Evolutionary conservation across 2,329 filamentous ascomycete genomes (phyloP), one percentile per base, ranked within the genome.

Genomic region (Penicillium nordicum): DNA sequence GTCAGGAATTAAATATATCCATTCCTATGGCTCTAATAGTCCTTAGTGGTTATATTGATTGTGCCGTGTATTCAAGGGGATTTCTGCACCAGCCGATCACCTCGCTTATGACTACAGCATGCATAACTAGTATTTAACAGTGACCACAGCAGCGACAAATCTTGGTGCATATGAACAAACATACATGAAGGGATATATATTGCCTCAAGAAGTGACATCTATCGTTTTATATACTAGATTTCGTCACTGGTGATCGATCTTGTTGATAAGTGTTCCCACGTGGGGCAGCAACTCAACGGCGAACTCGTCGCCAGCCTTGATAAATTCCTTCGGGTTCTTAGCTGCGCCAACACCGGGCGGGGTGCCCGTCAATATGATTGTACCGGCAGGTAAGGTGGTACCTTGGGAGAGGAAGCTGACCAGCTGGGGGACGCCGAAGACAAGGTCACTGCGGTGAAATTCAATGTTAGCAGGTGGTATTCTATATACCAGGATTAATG

Each of bases 341-440:
- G 69, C 71, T 4, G 71, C 70, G 25, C 75, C 75, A 10, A 78
- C 73, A 2, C 76, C 76, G 3, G 74, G 73, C 0, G 76, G 76
- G 2, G 76, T 78, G 5, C 76, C 76, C 0, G 76, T 78, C 27
- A 78, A 57, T 47, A 78, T 77, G 41, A 78, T 68, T 0, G 76
- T 78, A 10, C 76, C 76, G 2, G 73, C 69, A 1, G 70, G 70
- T 6, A 78, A 62, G 3, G 76, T 78, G 6, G 74, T 78, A 6
- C 75, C 76, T 57, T 75, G 74, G 1, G 70, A 73, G 27, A 76
- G 63, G 58, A 73, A 74, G 58, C 65, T 72, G 50, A 80, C 63
- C 36, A 73, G 71, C 55, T 78, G 70, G 1, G 78, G 73, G 11
- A 85, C 76, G 23, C 69, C 76, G 65, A 84, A 84, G 55, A 84